Conservation (phyloP, 1,284 basidiomycete genomes). For the Phlebopus sp. region DNA sequence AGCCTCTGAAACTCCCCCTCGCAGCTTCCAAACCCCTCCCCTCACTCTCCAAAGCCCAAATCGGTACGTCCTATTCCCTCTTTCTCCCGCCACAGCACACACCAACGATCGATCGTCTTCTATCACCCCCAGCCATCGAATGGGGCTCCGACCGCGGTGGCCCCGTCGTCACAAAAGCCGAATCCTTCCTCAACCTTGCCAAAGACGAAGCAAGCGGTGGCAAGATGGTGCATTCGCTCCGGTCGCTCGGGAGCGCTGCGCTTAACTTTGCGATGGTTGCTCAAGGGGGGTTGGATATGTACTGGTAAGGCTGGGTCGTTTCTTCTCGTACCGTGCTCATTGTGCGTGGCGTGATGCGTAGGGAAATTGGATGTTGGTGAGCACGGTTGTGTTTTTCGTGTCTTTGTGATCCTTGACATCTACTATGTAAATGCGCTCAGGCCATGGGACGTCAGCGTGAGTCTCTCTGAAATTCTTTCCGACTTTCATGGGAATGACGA, state of each 20-base stretch:
- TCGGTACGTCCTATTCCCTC: constrained; percentile 43
- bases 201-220: constrained; percentile 77
- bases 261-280: constrained; percentile 84
- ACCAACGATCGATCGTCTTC: not conserved
- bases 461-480: constrained; percentile 20
- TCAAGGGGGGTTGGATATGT: constrained; percentile 79
- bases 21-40: constrained; percentile 64
- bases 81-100: not conserved
- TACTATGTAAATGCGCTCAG: constrained; percentile 10
- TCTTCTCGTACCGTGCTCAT: not conserved
- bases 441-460: constrained; percentile 87
- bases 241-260: constrained; percentile 84
- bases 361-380: constrained; percentile 89
- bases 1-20: constrained; percentile 71
- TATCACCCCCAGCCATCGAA: constrained; percentile 62
- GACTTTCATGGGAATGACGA: not conserved
- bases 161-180: constrained; percentile 62
- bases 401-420: not conserved
- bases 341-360: constrained; percentile 29
- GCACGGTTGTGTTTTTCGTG: constrained; percentile 16
- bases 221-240: constrained; percentile 84
- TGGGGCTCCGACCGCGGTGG: constrained; percentile 85
- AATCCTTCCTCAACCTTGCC: constrained; percentile 74
- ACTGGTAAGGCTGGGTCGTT: constrained; percentile 54
- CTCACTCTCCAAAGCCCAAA: constrained; percentile 77